phyloP scores from a whole-genome alignment of 192 early-diverging fungal species.

The Martensiomyces pterosporus region DNA sequence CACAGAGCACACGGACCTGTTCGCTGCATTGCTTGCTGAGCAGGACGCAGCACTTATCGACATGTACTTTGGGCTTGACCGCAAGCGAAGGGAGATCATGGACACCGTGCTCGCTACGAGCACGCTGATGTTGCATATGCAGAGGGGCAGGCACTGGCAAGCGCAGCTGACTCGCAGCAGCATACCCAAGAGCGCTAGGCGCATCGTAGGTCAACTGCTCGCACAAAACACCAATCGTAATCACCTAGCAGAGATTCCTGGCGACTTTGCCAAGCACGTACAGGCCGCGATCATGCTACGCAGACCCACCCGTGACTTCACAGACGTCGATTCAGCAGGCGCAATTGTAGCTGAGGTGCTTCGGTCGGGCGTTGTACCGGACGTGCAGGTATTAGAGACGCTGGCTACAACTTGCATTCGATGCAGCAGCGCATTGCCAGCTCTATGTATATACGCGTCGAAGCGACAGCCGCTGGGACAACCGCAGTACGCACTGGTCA shows the following conservation, averaged over 20 bases:
- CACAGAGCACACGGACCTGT: no score
- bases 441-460: conserved; percentile 18
- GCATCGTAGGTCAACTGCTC: no score
- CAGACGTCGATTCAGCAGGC: conserved; percentile 2
- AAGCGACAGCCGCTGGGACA: not conserved
- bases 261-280: no score
- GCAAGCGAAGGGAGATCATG: not conserved
- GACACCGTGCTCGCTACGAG: conserved; percentile 10
- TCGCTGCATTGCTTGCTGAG: conserved; percentile 20
- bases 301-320: conserved; percentile 6
- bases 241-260: no score
- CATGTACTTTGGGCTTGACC: conserved; percentile 7
- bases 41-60: conserved; percentile 4
- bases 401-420: conserved; percentile 15
- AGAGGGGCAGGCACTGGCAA: not conserved
- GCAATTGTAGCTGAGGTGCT: conserved; percentile 1
- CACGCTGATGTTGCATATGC: conserved; percentile 5
- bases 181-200: no score
- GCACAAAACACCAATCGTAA: no score
- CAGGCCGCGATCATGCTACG: no score
- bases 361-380: conserved; percentile 3
- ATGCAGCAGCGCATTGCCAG: no score
- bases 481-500: not conserved
- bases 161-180: not conserved
- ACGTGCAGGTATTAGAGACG: conserved; percentile 5